phyloP scores from a whole-genome alignment of 2,329 filamentous ascomycete genomes.

The Diaporthe australafricana region DNA sequence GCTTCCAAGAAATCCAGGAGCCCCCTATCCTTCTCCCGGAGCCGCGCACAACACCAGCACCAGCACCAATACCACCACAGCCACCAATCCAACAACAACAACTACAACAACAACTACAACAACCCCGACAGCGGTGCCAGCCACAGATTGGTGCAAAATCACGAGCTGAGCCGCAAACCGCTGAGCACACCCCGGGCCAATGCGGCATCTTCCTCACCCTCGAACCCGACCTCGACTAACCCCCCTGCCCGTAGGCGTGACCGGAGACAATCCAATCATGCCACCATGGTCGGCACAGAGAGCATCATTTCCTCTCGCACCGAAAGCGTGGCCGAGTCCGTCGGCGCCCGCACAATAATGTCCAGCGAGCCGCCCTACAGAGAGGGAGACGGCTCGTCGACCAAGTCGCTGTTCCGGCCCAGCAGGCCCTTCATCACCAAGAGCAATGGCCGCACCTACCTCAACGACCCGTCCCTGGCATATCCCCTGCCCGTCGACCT shows the following conservation, averaged over 20 bases:
- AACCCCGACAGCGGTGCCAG: conserved; percentile 11
- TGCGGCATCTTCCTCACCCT: conserved; percentile 8
- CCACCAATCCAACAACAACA: background rate
- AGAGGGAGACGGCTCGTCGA: conserved; percentile 52
- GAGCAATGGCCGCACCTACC: conserved; percentile 81
- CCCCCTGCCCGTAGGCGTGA: conserved; percentile 29
- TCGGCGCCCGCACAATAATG: conserved; percentile 58
- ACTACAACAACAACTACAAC: conserved; percentile 5
- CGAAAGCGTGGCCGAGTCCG: conserved; percentile 55
- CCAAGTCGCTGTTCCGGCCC: conserved; percentile 45
- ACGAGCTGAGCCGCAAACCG: conserved; percentile 22
- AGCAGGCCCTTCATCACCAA: conserved; percentile 73
- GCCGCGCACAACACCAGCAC: conserved; percentile 22
- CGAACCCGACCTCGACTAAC: conserved; percentile 5
- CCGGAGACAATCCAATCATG: conserved; percentile 31
- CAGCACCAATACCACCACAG: conserved; percentile 22
- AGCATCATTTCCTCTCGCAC: conserved; percentile 61
- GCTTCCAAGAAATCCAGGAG: conserved; percentile 30
- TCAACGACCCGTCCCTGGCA: conserved; percentile 76
- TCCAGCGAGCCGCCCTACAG: conserved; percentile 60
- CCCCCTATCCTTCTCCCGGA: conserved; percentile 32
- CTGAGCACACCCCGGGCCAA: conserved; percentile 13
- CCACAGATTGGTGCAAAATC: conserved; percentile 23
- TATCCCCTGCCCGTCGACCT: conserved; percentile 94
- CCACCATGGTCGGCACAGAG: conserved; percentile 45